These are phyloP conservation scores for Aureobasidium sp. DNA, from an alignment of 2,329 filamentous ascomycete genomes.

Conservation along the genomic window DNA sequence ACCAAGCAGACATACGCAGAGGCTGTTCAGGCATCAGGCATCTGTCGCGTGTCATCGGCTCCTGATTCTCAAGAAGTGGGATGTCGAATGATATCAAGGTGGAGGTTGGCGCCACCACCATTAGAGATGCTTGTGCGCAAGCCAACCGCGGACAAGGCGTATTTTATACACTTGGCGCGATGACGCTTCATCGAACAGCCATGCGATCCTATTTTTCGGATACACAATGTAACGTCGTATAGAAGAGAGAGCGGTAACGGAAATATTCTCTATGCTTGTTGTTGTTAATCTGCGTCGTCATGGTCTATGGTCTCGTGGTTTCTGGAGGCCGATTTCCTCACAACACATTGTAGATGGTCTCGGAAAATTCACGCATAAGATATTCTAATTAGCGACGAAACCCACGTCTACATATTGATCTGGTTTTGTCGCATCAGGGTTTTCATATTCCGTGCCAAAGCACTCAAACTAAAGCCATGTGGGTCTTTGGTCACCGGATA, in stretches of 20 bases:
- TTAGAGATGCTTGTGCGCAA: background rate
- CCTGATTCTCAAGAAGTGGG: background rate
- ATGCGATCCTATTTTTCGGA: background rate
- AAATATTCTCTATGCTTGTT: background rate
- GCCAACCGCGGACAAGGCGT: slow-evolving; percentile 1
- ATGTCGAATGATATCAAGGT: background rate
- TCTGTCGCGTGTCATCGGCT: background rate
- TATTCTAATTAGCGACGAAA: background rate
- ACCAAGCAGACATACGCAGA: background rate
- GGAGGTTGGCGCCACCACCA: background rate
- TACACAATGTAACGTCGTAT: slow-evolving; percentile 2
- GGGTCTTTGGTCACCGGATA: background rate
- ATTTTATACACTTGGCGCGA: background rate
- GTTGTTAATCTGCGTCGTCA: slow-evolving; percentile 3
- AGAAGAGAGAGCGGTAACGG: background rate
- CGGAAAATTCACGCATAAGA: too few species aligned
- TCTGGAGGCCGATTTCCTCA: background rate
- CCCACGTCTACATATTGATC: background rate
- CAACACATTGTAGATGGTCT: background rate
- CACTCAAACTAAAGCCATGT: background rate
- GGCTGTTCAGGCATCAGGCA: background rate
- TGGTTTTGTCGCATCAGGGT: background rate
- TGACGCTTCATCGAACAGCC: background rate
- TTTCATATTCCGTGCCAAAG: background rate
- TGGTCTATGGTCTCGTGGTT: background rate